Conservation (phyloP, 768 basidiomycete species). For the Sporobolomyces pararoseus region DNA sequence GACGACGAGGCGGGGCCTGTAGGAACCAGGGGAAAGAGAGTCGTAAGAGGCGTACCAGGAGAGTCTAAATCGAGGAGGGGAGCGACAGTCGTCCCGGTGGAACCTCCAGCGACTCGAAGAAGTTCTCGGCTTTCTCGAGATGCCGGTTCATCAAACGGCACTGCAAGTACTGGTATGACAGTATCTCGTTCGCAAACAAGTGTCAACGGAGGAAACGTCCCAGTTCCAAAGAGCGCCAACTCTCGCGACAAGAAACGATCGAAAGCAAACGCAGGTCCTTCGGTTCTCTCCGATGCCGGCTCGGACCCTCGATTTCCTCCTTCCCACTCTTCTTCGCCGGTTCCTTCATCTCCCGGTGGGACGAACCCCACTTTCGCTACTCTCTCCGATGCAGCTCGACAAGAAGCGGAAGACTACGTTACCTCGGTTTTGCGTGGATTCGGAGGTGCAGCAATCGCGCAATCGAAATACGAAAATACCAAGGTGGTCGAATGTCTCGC, state of each 20-base stretch:
- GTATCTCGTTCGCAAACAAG: slow-evolving; percentile 7
- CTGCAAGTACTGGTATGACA: slow-evolving; percentile 16
- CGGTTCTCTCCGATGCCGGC: slow-evolving; percentile 32
- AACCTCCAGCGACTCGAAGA: slow-evolving; percentile 58
- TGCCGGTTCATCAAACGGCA: background rate
- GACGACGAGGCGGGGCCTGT: background rate
- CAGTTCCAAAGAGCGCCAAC: background rate
- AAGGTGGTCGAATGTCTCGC: slow-evolving; percentile 72
- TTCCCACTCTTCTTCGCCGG: slow-evolving; percentile 26
- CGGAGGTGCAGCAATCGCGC: slow-evolving; percentile 69
- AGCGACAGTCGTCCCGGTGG: slow-evolving; percentile 49
- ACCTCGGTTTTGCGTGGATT: slow-evolving; percentile 76
- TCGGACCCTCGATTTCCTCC: slow-evolving; percentile 18
- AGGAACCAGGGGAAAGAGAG: background rate
- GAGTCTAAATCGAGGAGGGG: slow-evolving; percentile 1
- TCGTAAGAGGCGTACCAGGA: slow-evolving; percentile 21
- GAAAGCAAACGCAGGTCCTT: slow-evolving; percentile 25
- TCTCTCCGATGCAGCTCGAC: slow-evolving; percentile 52
- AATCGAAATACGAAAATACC: slow-evolving; percentile 71
- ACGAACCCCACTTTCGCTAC: background rate
- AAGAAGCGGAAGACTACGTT: slow-evolving; percentile 75
- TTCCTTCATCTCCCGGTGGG: slow-evolving; percentile 18
- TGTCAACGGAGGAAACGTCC: background rate
- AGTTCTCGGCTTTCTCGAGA: slow-evolving; percentile 60
- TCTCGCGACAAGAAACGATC: slow-evolving; percentile 38